A percentile compares a stretch with the other conserved stretches of the same genome.
These are phyloP conservation scores for Calonectria fujianensis DNA, from an alignment of 2,329 filamentous ascomycete species.

Conservation along the genomic window DNA sequence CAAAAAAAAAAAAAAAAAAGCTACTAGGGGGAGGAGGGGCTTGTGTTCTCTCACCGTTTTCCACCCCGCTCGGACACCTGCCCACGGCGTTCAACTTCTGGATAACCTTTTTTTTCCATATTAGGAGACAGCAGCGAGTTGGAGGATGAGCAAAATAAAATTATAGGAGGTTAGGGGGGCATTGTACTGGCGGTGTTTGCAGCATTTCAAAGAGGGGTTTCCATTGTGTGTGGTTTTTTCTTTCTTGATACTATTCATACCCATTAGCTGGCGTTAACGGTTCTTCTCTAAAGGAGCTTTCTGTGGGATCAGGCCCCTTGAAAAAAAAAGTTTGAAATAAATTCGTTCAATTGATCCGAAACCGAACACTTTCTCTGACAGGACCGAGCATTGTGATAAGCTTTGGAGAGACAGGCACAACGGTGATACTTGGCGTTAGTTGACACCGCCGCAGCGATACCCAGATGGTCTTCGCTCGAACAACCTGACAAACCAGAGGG, in stretches of 20 bases:
- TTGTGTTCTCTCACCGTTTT: constrained; percentile 36
- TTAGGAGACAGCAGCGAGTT: constrained; percentile 5
- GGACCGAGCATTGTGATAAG: constrained; percentile 24
- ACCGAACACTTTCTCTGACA: background rate
- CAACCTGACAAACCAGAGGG: constrained; percentile 1
- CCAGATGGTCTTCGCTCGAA: constrained; percentile 1
- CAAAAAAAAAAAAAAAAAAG: constrained; percentile 17
- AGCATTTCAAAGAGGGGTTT: constrained; percentile 25
- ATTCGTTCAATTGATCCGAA: constrained; percentile 39
- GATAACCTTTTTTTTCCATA: constrained; percentile 1
- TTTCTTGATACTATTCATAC: constrained; percentile 29
- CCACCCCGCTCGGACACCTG: constrained; percentile 39
- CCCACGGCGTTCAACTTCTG: constrained; percentile 26
- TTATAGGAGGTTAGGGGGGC: background rate
- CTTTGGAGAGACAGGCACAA: constrained; percentile 9
- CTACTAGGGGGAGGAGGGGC: constrained; percentile 33
- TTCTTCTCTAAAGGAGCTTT: constrained; percentile 9
- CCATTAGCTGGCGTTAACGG: constrained; percentile 37
- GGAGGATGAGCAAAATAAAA: background rate
- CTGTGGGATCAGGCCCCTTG: constrained; percentile 2
- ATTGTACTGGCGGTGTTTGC: constrained; percentile 24
- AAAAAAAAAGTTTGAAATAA: constrained; percentile 27
- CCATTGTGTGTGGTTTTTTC: background rate
- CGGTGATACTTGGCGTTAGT: background rate
- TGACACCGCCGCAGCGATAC: constrained; percentile 18